These are phyloP conservation scores for Rubroboletus satanas DNA, from an alignment of 768 basidiomycete genomes.

Conservation along the genomic window DNA sequence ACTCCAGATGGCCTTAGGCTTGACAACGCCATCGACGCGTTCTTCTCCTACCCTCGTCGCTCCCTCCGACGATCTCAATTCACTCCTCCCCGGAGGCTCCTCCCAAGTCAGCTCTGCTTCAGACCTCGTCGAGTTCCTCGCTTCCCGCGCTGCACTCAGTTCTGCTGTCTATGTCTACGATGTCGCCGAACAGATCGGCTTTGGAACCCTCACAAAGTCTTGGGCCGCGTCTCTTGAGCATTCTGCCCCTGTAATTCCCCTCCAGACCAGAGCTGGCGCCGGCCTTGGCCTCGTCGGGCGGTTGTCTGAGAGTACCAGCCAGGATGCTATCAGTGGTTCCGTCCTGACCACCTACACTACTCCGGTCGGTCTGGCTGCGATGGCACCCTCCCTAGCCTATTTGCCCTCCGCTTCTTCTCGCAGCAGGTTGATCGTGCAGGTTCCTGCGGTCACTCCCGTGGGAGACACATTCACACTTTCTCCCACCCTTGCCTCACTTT, in stretches of 20 bases:
- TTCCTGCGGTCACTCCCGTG: slow-evolving; percentile 67
- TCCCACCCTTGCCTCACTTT: slow-evolving; percentile 71
- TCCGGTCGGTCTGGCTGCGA: slow-evolving; percentile 74
- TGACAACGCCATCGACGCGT: not conserved
- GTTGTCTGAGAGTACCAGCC: slow-evolving; percentile 74
- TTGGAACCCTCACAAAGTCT: slow-evolving; percentile 67
- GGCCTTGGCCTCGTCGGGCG: slow-evolving; percentile 77
- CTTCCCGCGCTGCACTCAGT: slow-evolving; percentile 52
- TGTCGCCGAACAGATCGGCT: slow-evolving; percentile 78
- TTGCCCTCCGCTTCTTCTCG: slow-evolving; percentile 59
- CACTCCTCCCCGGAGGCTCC: not conserved
- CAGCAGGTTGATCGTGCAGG: slow-evolving; percentile 77
- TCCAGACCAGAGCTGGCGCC: slow-evolving; percentile 84
- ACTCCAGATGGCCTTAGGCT: slow-evolving; percentile 1
- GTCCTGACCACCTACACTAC: slow-evolving; percentile 79
- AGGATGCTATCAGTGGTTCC: slow-evolving; percentile 54
- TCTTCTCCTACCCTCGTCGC: slow-evolving; percentile 36
- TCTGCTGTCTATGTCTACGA: slow-evolving; percentile 80
- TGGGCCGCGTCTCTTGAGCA: slow-evolving; percentile 46
- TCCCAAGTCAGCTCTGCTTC: slow-evolving; percentile 43
- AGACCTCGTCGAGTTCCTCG: slow-evolving; percentile 61
- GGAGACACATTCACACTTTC: slow-evolving; percentile 67
- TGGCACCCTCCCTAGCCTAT: slow-evolving; percentile 75
- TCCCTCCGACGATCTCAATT: slow-evolving; percentile 31
- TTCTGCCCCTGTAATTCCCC: slow-evolving; percentile 54